These are phyloP conservation scores for Backusella parvicylindrica DNA, from an alignment of 192 early-diverging fungal species.

Conservation along the genomic window DNA sequence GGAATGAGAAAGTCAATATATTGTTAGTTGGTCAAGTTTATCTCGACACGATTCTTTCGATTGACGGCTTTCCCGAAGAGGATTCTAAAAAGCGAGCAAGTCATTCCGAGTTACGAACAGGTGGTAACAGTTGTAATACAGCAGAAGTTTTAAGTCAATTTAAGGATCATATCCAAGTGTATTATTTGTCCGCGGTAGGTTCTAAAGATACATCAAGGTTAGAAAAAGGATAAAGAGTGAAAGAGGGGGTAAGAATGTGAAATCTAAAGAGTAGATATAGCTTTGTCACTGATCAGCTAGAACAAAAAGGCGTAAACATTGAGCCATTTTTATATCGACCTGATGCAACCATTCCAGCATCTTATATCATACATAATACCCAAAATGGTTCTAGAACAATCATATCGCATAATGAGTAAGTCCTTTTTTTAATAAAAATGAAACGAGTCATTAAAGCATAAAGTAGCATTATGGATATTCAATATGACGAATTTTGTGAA, in stretches of 20 bases:
- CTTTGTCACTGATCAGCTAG: constrained; percentile 33
- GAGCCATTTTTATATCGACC: constrained; percentile 39
- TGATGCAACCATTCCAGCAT: constrained; percentile 25
- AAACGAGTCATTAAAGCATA: not conserved
- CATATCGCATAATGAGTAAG: constrained; percentile 54
- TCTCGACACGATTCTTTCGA: constrained; percentile 59
- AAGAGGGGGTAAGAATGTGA: not conserved
- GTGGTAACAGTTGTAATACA: constrained; percentile 62
- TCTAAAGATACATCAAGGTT: constrained; percentile 45
- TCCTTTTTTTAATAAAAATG: not conserved
- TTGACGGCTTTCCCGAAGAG: constrained; percentile 54
- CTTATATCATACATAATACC: constrained; percentile 56
- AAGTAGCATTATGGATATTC: constrained; percentile 47
- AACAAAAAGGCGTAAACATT: constrained; percentile 41
- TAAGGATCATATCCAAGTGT: constrained; percentile 26
- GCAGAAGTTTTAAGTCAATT: constrained; percentile 53
- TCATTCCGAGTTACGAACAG: constrained; percentile 52
- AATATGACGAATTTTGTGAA: constrained; percentile 47
- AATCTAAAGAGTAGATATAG: constrained; percentile 15
- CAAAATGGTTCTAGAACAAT: constrained; percentile 54
- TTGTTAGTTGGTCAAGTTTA: constrained; percentile 54
- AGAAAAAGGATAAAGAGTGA: not conserved
- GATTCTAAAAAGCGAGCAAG: constrained; percentile 58
- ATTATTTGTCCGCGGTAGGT: constrained; percentile 49
- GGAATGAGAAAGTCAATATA: constrained; percentile 5